A percentile compares a stretch with the other conserved stretches of the same genome.
Conservation (phyloP, 2,329 filamentous ascomycete genomes). For the Scytalidium lignicola region DNA sequence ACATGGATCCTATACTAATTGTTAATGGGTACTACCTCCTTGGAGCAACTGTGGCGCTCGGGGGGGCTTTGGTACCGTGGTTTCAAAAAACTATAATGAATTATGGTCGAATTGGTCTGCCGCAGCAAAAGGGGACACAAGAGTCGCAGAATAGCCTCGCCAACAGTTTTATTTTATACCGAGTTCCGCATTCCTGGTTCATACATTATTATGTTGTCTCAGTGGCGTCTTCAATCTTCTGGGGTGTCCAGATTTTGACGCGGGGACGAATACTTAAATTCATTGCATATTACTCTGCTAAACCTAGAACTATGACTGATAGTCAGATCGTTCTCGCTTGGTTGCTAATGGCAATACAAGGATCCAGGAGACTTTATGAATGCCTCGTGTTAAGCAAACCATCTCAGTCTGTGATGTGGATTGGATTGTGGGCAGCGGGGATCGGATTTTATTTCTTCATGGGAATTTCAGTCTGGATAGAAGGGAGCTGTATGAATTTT, state of each 20-base stretch:
- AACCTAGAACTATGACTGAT: conserved; percentile 44
- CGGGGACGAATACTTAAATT: conserved; percentile 51
- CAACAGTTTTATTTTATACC: conserved; percentile 15
- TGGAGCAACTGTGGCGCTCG: conserved; percentile 19
- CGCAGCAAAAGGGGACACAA: not conserved
- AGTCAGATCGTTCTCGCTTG: conserved; percentile 63
- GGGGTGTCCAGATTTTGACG: conserved; percentile 59
- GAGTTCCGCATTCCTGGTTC: conserved; percentile 86
- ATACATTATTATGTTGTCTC: conserved; percentile 79
- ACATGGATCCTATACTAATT: conserved; percentile 20
- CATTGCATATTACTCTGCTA: conserved; percentile 27
- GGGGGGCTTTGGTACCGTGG: conserved; percentile 21
- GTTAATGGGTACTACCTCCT: conserved; percentile 24
- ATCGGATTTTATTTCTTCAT: conserved; percentile 71
- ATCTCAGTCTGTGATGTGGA: conserved; percentile 71
- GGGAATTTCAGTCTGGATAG: conserved; percentile 76
- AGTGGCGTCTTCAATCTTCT: conserved; percentile 64
- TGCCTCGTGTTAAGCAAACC: conserved; percentile 59
- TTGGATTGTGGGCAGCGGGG: conserved; percentile 77
- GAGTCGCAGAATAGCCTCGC: not conserved
- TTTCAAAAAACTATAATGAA: conserved; percentile 25
- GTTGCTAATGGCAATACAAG: conserved; percentile 71
- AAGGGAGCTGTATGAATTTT: conserved; percentile 60
- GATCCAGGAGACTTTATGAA: conserved; percentile 70
- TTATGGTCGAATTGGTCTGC: conserved; percentile 18